These are phyloP conservation scores for Nectriaceae sp. DNA, from an alignment of 2,329 filamentous ascomycete genomes.

Conservation along the genomic window DNA sequence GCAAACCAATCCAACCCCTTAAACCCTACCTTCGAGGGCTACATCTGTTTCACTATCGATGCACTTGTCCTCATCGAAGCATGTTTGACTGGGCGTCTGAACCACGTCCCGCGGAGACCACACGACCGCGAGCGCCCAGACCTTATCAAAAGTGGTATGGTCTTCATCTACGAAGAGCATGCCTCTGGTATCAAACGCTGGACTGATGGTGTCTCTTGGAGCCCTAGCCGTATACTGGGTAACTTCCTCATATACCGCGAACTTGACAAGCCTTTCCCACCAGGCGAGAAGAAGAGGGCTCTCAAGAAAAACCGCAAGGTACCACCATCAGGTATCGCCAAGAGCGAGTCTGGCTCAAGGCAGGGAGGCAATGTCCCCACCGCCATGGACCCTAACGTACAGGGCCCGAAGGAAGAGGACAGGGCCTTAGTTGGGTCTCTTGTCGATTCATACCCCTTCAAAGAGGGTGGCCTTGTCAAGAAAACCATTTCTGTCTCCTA, in stretches of 20 bases:
- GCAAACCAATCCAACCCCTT: too few relatives aligned
- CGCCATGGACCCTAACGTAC: conserved; percentile 13
- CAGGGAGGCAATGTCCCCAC: conserved; percentile 15
- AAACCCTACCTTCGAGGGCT: conserved; percentile 66
- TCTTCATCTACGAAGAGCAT: conserved; percentile 92
- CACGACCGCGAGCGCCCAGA: conserved; percentile 79
- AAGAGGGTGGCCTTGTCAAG: conserved; percentile 79
- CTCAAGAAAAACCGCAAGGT: conserved; percentile 65
- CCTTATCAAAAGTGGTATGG: conserved; percentile 79
- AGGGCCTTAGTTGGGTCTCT: conserved; percentile 72
- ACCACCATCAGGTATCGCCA: conserved; percentile 36
- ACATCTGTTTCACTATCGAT: conserved; percentile 70
- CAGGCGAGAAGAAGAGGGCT: conserved; percentile 82
- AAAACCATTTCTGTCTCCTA: conserved; percentile 86
- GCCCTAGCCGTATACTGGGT: conserved; percentile 80
- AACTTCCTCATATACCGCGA: conserved; percentile 88
- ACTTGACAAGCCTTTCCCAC: conserved; percentile 74
- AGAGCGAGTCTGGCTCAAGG: conserved; percentile 31
- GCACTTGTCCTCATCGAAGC: conserved; percentile 81
- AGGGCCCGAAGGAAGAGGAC: conserved; percentile 32
- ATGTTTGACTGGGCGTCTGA: conserved; percentile 68
- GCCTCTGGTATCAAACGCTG: conserved; percentile 90
- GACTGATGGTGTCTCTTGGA: conserved; percentile 93
- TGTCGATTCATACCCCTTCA: conserved; percentile 89
- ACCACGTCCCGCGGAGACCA: conserved; percentile 79